Evolutionary conservation across 257 asterid genomes (phyloP), one percentile per base, ranked within the genome.

Genomic region (Solanum bulbocastanum): DNA sequence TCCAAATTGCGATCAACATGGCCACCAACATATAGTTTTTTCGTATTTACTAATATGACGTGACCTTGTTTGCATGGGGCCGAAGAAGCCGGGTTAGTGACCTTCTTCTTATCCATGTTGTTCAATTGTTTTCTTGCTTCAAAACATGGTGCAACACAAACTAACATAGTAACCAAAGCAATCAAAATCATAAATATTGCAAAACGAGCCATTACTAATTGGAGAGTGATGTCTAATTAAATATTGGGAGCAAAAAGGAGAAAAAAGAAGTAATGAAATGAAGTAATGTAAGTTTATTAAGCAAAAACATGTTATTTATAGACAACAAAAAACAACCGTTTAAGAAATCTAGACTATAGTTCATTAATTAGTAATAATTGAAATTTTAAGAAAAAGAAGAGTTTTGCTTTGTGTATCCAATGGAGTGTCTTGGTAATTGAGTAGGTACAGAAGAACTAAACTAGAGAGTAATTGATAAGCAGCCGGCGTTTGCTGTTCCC

Each of bases 391-490:
- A 37, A 79, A 84, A 30, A 27, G 71, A 79, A 79, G 22, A 65
- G 74, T 37, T 83, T 84, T 44, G 85, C 25, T 86, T 52, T 40
- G 86, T 46, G 39, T 46, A 13, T 32, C 62, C 20, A 30, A 10
- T 5, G 76, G 46, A 81, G 27, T 81, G 39, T 46, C 30, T 10
- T 27, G 74, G 46, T 25, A 85, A 49, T 79, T 74, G 81, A 75
- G 88, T 58, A 88, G 89, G 88, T 76, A 69, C 84, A 74, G 71
- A 87, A 58, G 90, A 87, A 87, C 82, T 82, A 72, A 39, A 37
- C 56, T 74, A 4, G 18, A 65, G 18, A 7, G 4, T 52, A 52
- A 37, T 42, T 42, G 14, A 42, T 75, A 76, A 87, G 82, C 62
- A 69, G 86, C 86, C 86, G n/a, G 86, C 65, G 8, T 42, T 44